These are phyloP conservation scores for Talaromyces islandicus DNA, from an alignment of 2,329 filamentous ascomycete species.

Conservation along the genomic window DNA sequence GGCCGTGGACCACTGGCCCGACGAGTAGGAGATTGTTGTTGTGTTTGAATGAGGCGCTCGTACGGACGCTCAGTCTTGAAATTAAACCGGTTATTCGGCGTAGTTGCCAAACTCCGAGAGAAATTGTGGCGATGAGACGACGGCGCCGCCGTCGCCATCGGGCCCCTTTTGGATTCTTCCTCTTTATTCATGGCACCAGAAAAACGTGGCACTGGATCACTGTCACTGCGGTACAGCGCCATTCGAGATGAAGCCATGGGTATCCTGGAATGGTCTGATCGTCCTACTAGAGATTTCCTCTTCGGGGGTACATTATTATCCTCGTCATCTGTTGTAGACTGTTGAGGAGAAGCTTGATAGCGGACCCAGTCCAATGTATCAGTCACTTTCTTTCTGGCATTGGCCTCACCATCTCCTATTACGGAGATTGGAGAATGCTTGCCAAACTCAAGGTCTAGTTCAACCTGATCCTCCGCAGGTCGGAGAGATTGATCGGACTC, in stretches of 20 bases:
- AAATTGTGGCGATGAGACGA: conserved; percentile 14
- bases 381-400: conserved; percentile 10
- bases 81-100: conserved; percentile 33
- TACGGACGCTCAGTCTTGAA: conserved; percentile 35
- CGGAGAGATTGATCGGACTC: conserved; percentile 5
- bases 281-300: conserved; percentile 36
- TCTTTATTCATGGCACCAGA: conserved; percentile 6
- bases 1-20: conserved; percentile 23
- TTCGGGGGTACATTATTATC: conserved; percentile 31
- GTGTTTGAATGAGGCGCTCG: conserved; percentile 28
- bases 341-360: conserved; percentile 20
- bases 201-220: conserved; percentile 5
- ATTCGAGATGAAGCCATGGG: conserved; percentile 22
- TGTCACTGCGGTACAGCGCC: conserved; percentile 14
- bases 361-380: conserved; percentile 22
- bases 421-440: conserved; percentile 13
- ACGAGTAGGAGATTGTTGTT: conserved; percentile 28
- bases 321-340: conserved; percentile 10
- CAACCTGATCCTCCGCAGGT: neutral
- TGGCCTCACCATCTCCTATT: conserved; percentile 14
- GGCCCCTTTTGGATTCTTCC: conserved; percentile 14
- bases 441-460: neutral
- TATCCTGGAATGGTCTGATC: conserved; percentile 14
- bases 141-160: conserved; percentile 25
- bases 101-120: conserved; percentile 27